Evolutionary conservation across 2,329 filamentous ascomycete genomes (phyloP).

Genomic region (Cladophialophora exuberans): DNA sequence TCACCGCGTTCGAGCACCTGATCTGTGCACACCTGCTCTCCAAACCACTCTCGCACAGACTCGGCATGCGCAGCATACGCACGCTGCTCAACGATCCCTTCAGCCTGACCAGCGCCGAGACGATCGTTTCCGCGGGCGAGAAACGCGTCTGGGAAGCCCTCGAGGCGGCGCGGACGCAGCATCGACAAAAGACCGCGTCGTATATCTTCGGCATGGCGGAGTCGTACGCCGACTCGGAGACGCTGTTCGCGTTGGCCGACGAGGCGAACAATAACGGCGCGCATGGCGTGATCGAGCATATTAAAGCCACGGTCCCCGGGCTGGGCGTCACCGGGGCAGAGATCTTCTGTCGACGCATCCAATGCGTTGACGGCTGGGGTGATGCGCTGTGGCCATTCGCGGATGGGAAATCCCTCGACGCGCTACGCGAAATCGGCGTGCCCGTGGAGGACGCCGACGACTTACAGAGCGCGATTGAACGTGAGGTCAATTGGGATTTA

Average conservation of each 20-base stretch:
- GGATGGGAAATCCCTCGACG: constrained; percentile 41
- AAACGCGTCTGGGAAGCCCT: constrained; percentile 46
- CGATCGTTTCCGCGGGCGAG: constrained; percentile 41
- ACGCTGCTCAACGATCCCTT: constrained; percentile 51
- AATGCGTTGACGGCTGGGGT: constrained; percentile 43
- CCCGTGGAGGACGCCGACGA: constrained; percentile 39
- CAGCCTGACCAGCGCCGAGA: constrained; percentile 46
- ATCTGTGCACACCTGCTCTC: constrained; percentile 49
- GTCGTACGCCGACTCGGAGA: constrained; percentile 23
- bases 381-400: constrained; percentile 43
- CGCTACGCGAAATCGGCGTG: constrained; percentile 42
- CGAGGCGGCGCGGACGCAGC: constrained; percentile 48
- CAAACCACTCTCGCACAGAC: constrained; percentile 48
- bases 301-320: constrained; percentile 44
- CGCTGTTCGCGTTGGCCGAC: constrained; percentile 22
- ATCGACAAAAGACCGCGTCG: constrained; percentile 50
- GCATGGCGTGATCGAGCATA: constrained; percentile 16
- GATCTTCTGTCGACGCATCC: constrained; percentile 48
- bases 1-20: constrained; percentile 50
- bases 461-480: constrained; percentile 40
- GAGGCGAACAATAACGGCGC: constrained; percentile 41
- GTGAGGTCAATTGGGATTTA: constrained; percentile 38
- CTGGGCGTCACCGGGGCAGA: constrained; percentile 46
- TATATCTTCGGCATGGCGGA: constrained; percentile 39
- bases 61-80: constrained; percentile 49